These are phyloP conservation scores for Spongiforma sp. DNA, from an alignment of 1,284 basidiomycete genomes.

Conservation along the genomic window DNA sequence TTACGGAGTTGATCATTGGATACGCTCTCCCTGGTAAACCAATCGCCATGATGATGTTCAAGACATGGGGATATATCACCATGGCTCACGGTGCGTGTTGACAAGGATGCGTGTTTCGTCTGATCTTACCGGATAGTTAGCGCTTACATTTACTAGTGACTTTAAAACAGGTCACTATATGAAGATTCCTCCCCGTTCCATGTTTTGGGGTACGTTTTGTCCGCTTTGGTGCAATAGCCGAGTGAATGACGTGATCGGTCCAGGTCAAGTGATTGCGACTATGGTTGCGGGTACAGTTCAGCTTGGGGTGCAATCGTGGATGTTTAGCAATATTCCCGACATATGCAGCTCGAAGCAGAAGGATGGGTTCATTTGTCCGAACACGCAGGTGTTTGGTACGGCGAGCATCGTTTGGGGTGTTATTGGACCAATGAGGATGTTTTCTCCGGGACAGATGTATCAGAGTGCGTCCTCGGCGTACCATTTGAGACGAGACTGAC, in stretches of 20 bases:
- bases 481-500: too few relatives aligned
- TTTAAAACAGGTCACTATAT: conserved; percentile 58
- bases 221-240: too few relatives aligned
- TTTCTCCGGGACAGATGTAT: conserved; percentile 33
- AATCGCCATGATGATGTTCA: conserved; percentile 54
- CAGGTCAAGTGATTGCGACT: conserved; percentile 48
- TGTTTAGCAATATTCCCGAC: conserved; percentile 37
- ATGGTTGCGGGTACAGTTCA: conserved; percentile 48
- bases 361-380: conserved; percentile 46
- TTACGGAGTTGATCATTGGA: conserved; percentile 55
- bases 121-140: conserved; percentile 13
- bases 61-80: conserved; percentile 45
- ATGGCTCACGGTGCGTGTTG: conserved; percentile 38
- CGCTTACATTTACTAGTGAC: conserved; percentile 48
- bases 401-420: conserved; percentile 49
- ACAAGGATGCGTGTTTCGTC: not conserved
- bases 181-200: conserved; percentile 56
- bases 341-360: conserved; percentile 31
- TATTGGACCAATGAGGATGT: conserved; percentile 42
- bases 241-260: not conserved
- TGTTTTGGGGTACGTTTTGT: conserved; percentile 45
- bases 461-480: conserved; percentile 23
- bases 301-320: conserved; percentile 51
- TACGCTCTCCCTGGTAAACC: conserved; percentile 49
- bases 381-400: conserved; percentile 44